Base-by-base conservation (phyloP, 257 asterid genomes). In the Ilex asprella region DNA sequence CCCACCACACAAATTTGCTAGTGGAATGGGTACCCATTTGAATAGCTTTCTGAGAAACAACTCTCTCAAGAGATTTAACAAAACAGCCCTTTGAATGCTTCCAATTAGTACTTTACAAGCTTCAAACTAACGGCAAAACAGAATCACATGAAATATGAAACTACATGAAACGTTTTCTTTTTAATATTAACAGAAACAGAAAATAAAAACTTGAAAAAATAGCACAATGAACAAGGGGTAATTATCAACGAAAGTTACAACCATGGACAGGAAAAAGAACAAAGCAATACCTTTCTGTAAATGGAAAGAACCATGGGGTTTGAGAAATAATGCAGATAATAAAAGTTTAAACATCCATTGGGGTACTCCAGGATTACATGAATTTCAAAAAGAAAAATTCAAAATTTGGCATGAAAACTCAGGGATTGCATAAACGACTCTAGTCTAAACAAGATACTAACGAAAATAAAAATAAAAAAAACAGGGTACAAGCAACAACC, bases 1-100 rank as follows among this genome's bases (percentile, higher is more conserved):
- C 96, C 97, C 68, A 93, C 69, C 49, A 68, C 95, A 78, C 97
- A 89, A 39, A 86, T 72, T 68, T 81, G 91, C 60, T 96, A 93
- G 39, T 95, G 85, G 72, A 78, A 87, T 55, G 97, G 89, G 52
- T 85, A 50, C 97, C 78, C 84, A 93, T 77, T 58, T 79, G 88
- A 49, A 86, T 43, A 29, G 93, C 97, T 55, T 64, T 84, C 73
- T 85, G 94, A 30, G 99, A 93, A 77, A 93, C 76, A 54, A 81
- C 84, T 62, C 92, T 85, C 64, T 93, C 97, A 2, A 93, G 66
- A 56, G 91, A 79, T 70, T 80, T 91, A 57, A 56, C 21, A 56
- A 59, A 13, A 39, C 54, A 32, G 50, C 56, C 51, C 59, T 43
- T 21, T 21, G 27, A 21, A 21, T 21, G 27, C 27, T 21, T 1